Percentiles rank a stretch among this genome's conserved stretches.
Conservation (phyloP, 1,139 yeast species). For the Candida tetrigidarum region DNA sequence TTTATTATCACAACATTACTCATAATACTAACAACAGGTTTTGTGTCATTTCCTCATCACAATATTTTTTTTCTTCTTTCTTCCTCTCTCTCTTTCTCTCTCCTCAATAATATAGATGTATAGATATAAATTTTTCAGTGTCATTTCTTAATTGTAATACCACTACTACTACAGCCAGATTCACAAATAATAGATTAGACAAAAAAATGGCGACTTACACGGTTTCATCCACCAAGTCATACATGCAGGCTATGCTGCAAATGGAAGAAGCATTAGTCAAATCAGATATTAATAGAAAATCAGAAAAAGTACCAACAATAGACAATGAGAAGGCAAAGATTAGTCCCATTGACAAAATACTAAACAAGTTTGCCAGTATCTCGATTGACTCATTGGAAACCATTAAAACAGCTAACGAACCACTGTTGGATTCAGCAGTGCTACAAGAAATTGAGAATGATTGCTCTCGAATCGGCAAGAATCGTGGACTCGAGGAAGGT, state of each 20-base stretch:
- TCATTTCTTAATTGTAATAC: no score
- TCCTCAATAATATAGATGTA: no score
- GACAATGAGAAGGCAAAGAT: slow-evolving; percentile 36
- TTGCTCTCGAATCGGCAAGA: slow-evolving; percentile 31
- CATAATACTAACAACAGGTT: no score
- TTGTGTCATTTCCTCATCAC: no score
- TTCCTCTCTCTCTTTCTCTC: no score
- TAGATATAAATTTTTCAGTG: background rate
- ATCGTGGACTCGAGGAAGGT: slow-evolving; percentile 28
- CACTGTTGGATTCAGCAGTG: slow-evolving; percentile 6
- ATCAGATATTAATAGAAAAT: slow-evolving; percentile 28
- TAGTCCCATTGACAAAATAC: slow-evolving; percentile 31
- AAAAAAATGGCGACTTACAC: slow-evolving; percentile 38
- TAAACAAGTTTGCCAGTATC: slow-evolving; percentile 34
- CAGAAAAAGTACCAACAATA: slow-evolving; percentile 32
- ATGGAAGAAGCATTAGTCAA: slow-evolving; percentile 52
- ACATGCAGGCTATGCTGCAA: slow-evolving; percentile 76
- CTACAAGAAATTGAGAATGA: slow-evolving; percentile 26
- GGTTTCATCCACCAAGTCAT: slow-evolving; percentile 72
- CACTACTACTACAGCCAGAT: background rate
- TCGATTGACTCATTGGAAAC: slow-evolving; percentile 37
- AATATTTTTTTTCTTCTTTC: no score
- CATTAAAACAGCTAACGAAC: slow-evolving; percentile 18
- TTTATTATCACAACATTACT: no score
- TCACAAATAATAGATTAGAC: background rate